These are phyloP conservation scores for Fusarium xylarioides DNA, from an alignment of 2,329 filamentous ascomycete species.

Conservation along the genomic window DNA sequence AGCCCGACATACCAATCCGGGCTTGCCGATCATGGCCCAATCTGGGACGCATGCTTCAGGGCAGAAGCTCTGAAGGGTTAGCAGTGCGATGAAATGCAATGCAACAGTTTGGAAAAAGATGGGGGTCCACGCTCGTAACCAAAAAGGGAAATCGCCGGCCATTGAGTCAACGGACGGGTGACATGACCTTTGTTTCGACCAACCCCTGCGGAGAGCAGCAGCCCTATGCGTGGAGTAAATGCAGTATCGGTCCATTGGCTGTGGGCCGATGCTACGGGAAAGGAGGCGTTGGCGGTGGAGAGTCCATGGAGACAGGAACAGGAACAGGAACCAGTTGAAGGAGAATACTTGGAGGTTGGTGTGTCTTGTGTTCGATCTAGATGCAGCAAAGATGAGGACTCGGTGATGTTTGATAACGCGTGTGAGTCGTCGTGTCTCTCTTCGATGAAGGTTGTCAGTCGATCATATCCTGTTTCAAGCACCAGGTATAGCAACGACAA, in stretches of 20 bases:
- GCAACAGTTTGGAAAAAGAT: constrained; percentile 1
- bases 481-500: neutral
- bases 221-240: constrained; percentile 44
- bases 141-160: constrained; percentile 37
- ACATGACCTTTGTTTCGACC: constrained; percentile 24
- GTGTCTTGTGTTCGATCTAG: constrained; percentile 7
- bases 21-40: no score
- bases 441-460: neutral
- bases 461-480: constrained; percentile 8
- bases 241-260: constrained; percentile 32
- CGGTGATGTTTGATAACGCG: neutral
- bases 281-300: constrained; percentile 12
- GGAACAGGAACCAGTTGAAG: constrained; percentile 20
- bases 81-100: constrained; percentile 29
- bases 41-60: constrained; percentile 22
- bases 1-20: no score
- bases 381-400: neutral
- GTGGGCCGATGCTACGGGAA: constrained; percentile 19
- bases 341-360: neutral
- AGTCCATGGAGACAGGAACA: neutral
- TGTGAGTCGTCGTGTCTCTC: constrained; percentile 1
- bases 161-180: constrained; percentile 41
- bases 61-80: constrained; percentile 14
- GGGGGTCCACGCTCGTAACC: constrained; percentile 17
- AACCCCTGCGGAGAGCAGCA: constrained; percentile 35